Base-by-base conservation (phyloP, 306 rosid species). In the Ziziphus jujuba region DNA sequence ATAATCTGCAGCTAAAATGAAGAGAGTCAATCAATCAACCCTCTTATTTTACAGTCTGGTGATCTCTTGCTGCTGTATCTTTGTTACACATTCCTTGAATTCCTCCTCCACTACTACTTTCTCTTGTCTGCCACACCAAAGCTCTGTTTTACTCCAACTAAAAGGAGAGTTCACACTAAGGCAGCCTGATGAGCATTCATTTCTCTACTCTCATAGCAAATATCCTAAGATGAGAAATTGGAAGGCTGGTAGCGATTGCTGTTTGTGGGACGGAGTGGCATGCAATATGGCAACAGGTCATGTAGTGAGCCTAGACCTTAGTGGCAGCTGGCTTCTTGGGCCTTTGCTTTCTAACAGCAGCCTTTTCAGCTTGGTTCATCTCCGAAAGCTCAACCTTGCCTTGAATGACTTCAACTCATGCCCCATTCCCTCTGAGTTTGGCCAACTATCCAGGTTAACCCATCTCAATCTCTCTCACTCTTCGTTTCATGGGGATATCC, bases 391-490 rank as follows among this genome's bases (percentile, higher is more conserved):
- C 45, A 33, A 59, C 47, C 45, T 59, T 16, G 63, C 48, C 63
- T 59, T 2, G 23, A 59, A 34, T 24, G 7, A 59, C 45, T 59
- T 59, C 62, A 16, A 0, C 13, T 0, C 0, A 0, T 33, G 23
- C 21, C 15, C 35, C 2, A 59, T 59, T 15, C 63, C 63, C 2
- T 5, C 22, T 23, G 35, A 5, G 24, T 33, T 59, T 33, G 64
- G 47, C 23, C 64, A 13, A 7, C 35, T 57, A 13, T 57, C 43
- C 25, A 57, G n/a, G n/a, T n/a, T 57, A 28, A 57, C 20, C 21
- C 62, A 57, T 57, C 62, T 57, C 62, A 25, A 57, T 17, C 38
- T 57, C 21, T 57, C 43, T 28, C 0, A 2, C 62, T 57, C 62
- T 0, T 1, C 0, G 1, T 31, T 57, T 6, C 3, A n/a, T 25